Base-by-base conservation (phyloP, 805 yeast genomes). In the Candida gorgasii region DNA sequence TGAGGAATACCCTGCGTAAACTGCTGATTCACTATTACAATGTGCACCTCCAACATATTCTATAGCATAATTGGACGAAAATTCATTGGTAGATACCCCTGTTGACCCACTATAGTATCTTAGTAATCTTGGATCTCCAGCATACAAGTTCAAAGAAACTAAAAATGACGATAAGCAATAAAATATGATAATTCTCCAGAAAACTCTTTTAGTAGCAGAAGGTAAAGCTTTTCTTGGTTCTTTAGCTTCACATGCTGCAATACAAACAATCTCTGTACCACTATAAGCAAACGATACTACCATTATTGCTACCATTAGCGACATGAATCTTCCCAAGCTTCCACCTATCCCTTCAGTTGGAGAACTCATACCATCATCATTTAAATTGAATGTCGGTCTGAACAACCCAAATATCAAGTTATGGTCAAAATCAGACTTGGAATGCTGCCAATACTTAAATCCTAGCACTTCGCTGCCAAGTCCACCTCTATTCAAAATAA, bases 191-290 rank as follows among this genome's bases (percentile, higher is more conserved):
- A 87, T 77, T 53, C 90, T 69, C 74, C 86, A 83, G 57, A 86
- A 85, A 2, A 86, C 87, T 51, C 84, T 72, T 51, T 74, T 80
- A 2, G 90, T 85, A 1, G 93, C 92, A 8, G 82, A 73, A 1
- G 95, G 95, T 13, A 87, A 69, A 0, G 92, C 81, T 47, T 74
- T 79, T 49, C 93, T 69, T 4, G 96, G 95, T 50, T 85, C 82
- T 46, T 82, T 71, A n/a, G 90, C 86, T 59, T 87, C 96, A 59
- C 90, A 86, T 5, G 92, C 89, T 2, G 93, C 92, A 42, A 86
- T 79, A 49, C 86, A 80, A 9, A 88, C 90, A 58, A 84, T 80
- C 51, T 87, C 95, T 1, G 89, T 84, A 0, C 95, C 95, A 37
- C 85, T 79, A 54, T 82, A 87, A 0, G 95, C 85, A 59, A 83